Evolutionary conservation across 2,329 filamentous ascomycete species (phyloP).

Genomic region (Penicillium sclerotigenum): DNA sequence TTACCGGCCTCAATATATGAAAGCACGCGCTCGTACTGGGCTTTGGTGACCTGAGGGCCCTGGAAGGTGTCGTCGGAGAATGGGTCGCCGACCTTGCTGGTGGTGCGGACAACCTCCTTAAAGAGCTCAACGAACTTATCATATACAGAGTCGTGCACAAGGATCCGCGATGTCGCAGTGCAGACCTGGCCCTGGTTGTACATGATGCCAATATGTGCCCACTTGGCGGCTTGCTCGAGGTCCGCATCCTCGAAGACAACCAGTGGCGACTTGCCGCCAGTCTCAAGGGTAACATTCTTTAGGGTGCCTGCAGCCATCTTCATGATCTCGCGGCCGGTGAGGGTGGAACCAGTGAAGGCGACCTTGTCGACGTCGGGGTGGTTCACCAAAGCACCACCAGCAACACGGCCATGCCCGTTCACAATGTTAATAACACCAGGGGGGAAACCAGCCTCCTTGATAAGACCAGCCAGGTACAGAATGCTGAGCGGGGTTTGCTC

Average conservation of each 20-base stretch:
- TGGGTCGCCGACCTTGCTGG: constrained; percentile 38
- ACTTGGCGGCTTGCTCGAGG: constrained; percentile 43
- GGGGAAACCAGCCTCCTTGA: constrained; percentile 27
- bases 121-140: constrained; percentile 34
- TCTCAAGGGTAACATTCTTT: constrained; percentile 49
- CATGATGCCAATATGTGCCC: constrained; percentile 51
- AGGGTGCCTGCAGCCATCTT: constrained; percentile 32
- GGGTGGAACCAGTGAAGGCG: constrained; percentile 25
- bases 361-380: constrained; percentile 23
- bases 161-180: constrained; percentile 61
- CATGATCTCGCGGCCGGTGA: constrained; percentile 26
- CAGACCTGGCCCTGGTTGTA: constrained; percentile 64
- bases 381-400: constrained; percentile 23
- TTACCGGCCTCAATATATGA: constrained; percentile 68
- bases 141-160: constrained; percentile 55
- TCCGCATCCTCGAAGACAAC: constrained; percentile 49
- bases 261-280: constrained; percentile 48
- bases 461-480: constrained; percentile 20
- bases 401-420: constrained; percentile 24
- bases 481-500: constrained; percentile 27
- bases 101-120: constrained; percentile 30
- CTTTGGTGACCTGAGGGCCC: constrained; percentile 37
- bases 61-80: constrained; percentile 39
- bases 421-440: constrained; percentile 26
- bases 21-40: constrained; percentile 53